These are phyloP conservation scores for Mrakia blollopis DNA, from an alignment of 768 basidiomycete species.

Conservation along the genomic window DNA sequence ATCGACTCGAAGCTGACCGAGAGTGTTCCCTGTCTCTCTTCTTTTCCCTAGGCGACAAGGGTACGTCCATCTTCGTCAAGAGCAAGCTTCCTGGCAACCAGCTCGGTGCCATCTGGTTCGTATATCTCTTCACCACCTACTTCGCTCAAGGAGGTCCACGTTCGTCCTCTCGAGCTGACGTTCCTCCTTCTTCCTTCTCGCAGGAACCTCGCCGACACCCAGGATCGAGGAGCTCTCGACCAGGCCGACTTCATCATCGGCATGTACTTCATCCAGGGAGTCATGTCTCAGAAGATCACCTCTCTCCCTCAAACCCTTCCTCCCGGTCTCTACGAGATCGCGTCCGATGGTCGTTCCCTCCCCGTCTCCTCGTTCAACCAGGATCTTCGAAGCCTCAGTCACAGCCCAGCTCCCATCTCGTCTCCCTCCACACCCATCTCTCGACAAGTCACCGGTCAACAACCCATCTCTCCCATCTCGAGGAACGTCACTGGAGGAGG, in stretches of 20 bases:
- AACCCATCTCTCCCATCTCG: conserved; percentile 8
- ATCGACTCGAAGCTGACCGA: no score
- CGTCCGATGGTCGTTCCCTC: conserved; percentile 41
- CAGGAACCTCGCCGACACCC: conserved; percentile 93
- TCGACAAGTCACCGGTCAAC: conserved; percentile 27
- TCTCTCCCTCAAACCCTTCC: conserved; percentile 71
- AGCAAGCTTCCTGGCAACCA: conserved; percentile 80
- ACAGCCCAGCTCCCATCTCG: conserved; percentile 45
- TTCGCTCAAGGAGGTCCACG: not conserved
- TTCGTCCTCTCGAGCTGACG: not conserved
- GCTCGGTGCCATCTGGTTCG: conserved; percentile 87
- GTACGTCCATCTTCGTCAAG: conserved; percentile 83
- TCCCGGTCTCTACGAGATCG: conserved; percentile 79
- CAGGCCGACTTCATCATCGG: conserved; percentile 86
- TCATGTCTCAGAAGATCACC: conserved; percentile 72
- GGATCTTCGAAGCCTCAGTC: conserved; percentile 1
- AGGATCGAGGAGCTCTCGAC: conserved; percentile 83
- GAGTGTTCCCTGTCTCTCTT: not conserved
- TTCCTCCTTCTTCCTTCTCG: not conserved
- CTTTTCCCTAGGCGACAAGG: conserved; percentile 64
- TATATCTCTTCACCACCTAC: not conserved
- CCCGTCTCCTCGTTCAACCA: conserved; percentile 11
- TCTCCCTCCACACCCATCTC: conserved; percentile 13
- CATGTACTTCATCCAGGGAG: conserved; percentile 92
- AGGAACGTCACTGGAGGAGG: conserved; percentile 16